Conservation (phyloP, 768 basidiomycete genomes). For the Amanita polypyramis region DNA sequence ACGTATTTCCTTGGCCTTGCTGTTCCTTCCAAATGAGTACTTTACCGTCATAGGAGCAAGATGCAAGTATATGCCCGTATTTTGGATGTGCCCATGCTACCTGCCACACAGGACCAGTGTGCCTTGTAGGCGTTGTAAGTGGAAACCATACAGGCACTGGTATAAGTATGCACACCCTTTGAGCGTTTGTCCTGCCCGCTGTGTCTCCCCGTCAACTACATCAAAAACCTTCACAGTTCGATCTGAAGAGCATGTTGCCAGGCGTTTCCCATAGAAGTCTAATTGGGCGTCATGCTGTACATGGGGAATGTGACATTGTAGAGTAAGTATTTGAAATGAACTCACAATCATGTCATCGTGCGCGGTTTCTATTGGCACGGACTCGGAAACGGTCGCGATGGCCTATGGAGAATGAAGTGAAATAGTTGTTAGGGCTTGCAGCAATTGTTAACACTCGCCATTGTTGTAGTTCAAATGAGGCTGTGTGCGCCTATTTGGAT, state of each 20-base stretch:
- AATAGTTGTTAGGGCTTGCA: not conserved
- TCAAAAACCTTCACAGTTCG: conserved; percentile 93
- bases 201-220: conserved; percentile 79
- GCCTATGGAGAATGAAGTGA: conserved; percentile 21
- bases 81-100: conserved; percentile 98
- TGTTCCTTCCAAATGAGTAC: conserved; percentile 99
- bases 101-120: conserved; percentile 97
- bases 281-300: conserved; percentile 96
- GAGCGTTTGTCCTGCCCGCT: conserved; percentile 63
- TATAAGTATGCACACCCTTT: conserved; percentile 55
- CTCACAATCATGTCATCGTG: conserved; percentile 99
- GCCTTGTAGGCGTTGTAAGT: conserved; percentile 34
- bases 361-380: conserved; percentile 84
- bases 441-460: not conserved
- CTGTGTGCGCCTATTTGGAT: no score
- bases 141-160: not conserved
- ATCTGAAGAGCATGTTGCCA: conserved; percentile 96
- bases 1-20: conserved; percentile 37
- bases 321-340: conserved; percentile 6
- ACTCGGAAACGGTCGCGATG: conserved; percentile 48
- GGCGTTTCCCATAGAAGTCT: conserved; percentile 94
- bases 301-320: conserved; percentile 2
- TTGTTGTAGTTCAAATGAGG: no score
- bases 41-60: conserved; percentile 97
- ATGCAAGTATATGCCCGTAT: conserved; percentile 92